Percentiles rank a stretch among this genome's conserved stretches.
Evolutionary conservation across 192 early-diverging fungal species (phyloP).

Genomic region (Allomyces javanicus): DNA sequence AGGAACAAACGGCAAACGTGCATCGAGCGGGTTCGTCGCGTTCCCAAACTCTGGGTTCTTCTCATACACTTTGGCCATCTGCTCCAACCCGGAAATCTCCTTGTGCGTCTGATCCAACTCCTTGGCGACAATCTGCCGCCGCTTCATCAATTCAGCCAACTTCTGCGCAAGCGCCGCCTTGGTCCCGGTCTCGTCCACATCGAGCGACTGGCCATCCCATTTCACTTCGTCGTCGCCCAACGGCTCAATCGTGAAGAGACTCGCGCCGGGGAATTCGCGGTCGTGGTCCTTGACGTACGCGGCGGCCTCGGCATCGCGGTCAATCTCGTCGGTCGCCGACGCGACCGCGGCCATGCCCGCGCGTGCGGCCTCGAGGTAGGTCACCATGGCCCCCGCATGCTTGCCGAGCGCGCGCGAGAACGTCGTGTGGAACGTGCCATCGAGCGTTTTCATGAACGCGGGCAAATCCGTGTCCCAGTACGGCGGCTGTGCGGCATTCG

Average conservation of each 20-base stretch:
- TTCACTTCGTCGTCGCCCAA: not conserved
- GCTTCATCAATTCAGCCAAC: not conserved
- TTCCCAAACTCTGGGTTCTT: not conserved
- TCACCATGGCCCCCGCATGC: not conserved
- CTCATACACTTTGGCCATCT: slow-evolving; percentile 1
- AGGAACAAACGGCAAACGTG: not conserved
- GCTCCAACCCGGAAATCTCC: not conserved
- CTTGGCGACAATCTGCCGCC: not conserved
- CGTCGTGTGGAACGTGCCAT: not conserved
- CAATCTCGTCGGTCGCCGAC: not conserved
- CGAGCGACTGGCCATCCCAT: not conserved
- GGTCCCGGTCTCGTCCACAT: not conserved
- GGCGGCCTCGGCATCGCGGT: not conserved
- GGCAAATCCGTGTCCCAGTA: not conserved
- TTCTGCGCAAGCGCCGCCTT: not conserved
- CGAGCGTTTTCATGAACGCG: not conserved
- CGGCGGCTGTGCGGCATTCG: not conserved
- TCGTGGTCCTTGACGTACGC: not conserved
- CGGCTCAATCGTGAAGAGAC: not conserved
- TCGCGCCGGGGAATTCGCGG: not conserved
- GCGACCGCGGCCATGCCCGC: not conserved
- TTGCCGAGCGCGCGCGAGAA: not conserved
- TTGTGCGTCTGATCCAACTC: not conserved
- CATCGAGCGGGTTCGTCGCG: not conserved
- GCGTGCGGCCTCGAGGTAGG: not conserved